Conservation (phyloP, 1,284 basidiomycete species). For the Wolfiporia cocos region DNA sequence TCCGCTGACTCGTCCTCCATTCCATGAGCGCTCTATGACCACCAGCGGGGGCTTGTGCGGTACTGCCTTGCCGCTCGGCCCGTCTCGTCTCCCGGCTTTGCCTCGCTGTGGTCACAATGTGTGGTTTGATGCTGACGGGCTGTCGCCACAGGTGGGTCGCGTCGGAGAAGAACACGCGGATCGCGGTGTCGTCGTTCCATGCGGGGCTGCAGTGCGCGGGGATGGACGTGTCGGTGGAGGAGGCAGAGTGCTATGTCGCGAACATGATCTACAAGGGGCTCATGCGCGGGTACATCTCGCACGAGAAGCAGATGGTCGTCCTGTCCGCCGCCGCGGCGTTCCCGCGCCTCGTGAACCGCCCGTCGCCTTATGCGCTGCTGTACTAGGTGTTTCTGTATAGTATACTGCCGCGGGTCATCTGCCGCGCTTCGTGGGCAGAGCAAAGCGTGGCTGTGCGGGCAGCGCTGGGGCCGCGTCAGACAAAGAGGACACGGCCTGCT, state of each 20-base stretch:
- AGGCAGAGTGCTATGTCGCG: constrained; percentile 91
- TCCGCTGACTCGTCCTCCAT: neutral
- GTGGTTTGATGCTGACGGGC: neutral
- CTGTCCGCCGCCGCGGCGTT: constrained; percentile 81
- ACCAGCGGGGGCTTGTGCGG: too few relatives aligned
- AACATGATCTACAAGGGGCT: constrained; percentile 93
- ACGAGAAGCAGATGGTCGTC: constrained; percentile 91
- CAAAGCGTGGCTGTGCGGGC: too few relatives aligned
- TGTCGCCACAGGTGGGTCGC: constrained; percentile 74
- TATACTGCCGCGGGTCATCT: neutral
- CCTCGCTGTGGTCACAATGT: too few relatives aligned
- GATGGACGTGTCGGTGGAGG: constrained; percentile 56
- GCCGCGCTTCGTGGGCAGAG: too few relatives aligned
- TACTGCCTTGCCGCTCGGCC: too few relatives aligned
- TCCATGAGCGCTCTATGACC: too few relatives aligned
- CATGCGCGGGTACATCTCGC: constrained; percentile 94
- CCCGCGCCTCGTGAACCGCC: constrained; percentile 59
- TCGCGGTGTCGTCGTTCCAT: constrained; percentile 77
- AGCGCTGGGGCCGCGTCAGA: too few relatives aligned
- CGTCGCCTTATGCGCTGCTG: constrained; percentile 40
- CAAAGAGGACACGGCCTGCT: too few relatives aligned
- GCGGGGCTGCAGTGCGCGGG: constrained; percentile 64
- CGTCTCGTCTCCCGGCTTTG: too few relatives aligned
- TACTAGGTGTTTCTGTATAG: too few relatives aligned
- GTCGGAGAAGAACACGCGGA: constrained; percentile 63